Evolutionary conservation across 1,284 basidiomycete genomes (phyloP), one percentile per base, ranked within the genome.

Genomic region (Moesziomyces parantarcticus): DNA sequence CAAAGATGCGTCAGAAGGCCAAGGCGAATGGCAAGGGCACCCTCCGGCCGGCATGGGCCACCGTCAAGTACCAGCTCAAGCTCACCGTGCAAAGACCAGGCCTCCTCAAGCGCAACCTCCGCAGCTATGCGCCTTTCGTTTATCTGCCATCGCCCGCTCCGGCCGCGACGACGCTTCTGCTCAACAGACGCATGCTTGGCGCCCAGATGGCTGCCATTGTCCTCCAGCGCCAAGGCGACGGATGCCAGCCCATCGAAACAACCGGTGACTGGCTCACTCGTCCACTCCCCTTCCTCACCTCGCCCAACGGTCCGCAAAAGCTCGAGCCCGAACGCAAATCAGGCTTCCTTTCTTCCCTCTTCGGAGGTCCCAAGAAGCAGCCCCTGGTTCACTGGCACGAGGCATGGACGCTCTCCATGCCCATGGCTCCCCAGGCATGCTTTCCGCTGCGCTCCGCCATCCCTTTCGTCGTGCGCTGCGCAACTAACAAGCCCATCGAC

Each of bases 21-120:
- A 50, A 61, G 36, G 47, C 25, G 16, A 52, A 39, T 2, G 58
- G 51, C 36, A 63, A 56, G 25, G 49, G 43, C 5, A 20, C 44
- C 5, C 57, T 53, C 18, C 50, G 43, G 1, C 54, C 59, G 3
- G 67, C 75, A 16, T 81, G 79, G 79, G 73, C 74, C 1, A 78
- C 67, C 23, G 68, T 81, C 53, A 81, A 79, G 42, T 81, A 79
- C 63, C 77, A 80, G 54, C 52, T 78, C 59, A 80, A 80, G 53
- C 50, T 79, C 25, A 81, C 77, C 11, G 74, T 81, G 8, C 75
- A 78, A 41, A 55, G 78, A 16, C 67, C 69, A 3, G 79, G 79
- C 21, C 47, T 78, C 9, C 72, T 81, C 41, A 69, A 68, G 32
- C 60, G 67, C 26, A 81, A 79, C 34, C 58, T 79, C 14, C 65